These are phyloP conservation scores for Claviceps maximensis DNA, from an alignment of 2,329 filamentous ascomycete species.

Conservation along the genomic window DNA sequence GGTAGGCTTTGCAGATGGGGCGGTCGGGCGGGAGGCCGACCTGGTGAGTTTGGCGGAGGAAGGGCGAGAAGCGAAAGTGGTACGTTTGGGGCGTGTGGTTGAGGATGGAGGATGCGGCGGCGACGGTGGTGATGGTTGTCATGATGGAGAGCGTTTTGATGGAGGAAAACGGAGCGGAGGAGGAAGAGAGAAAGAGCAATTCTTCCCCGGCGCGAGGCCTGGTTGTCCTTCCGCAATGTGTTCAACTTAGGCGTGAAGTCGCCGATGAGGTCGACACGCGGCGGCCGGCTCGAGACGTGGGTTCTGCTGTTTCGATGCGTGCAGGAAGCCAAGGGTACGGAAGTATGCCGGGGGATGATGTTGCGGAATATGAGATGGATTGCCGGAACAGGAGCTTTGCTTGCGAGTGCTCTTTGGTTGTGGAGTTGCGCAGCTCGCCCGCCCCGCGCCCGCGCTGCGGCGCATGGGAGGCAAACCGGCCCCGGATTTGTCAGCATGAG, in stretches of 20 bases:
- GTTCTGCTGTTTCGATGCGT: background rate
- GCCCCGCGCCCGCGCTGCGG: too few relatives aligned
- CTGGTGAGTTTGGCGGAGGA: slow-evolving; percentile 70
- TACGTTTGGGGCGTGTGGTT: slow-evolving; percentile 43
- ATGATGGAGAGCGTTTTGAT: slow-evolving; percentile 13
- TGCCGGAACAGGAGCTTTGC: too few relatives aligned
- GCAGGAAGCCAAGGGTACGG: background rate
- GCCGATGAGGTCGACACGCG: too few relatives aligned
- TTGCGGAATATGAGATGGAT: background rate
- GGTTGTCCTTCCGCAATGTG: too few relatives aligned
- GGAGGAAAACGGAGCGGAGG: too few relatives aligned
- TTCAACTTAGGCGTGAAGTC: too few relatives aligned
- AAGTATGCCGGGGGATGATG: background rate
- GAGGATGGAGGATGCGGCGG: slow-evolving; percentile 34
- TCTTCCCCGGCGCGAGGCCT: too few relatives aligned
- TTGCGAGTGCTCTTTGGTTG: background rate
- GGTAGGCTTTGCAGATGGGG: slow-evolving; percentile 75
- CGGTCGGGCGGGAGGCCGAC: slow-evolving; percentile 70
- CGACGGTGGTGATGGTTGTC: slow-evolving; percentile 15
- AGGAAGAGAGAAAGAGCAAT: background rate
- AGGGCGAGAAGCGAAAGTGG: slow-evolving; percentile 74
- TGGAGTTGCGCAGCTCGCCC: background rate
- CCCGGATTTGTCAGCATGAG: too few relatives aligned
- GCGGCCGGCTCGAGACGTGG: background rate
- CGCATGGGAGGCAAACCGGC: too few relatives aligned